These are phyloP conservation scores for Aspergillus hortae DNA, from an alignment of 2,329 filamentous ascomycete species.

Conservation along the genomic window DNA sequence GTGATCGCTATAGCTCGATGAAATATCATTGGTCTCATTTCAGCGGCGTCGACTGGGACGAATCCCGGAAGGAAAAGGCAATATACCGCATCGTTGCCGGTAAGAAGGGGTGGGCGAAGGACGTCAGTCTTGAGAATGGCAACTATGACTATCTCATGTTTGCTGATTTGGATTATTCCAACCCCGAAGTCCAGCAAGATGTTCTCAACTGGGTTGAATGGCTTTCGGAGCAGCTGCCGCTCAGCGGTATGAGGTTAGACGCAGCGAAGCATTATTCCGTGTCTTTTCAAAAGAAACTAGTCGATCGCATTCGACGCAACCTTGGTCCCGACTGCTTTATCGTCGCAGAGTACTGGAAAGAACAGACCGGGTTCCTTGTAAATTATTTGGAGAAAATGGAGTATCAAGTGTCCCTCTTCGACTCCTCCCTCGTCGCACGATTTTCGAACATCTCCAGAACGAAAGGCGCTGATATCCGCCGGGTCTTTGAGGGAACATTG, in stretches of 20 bases:
- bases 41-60: conserved; percentile 64
- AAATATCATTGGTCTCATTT: conserved; percentile 68
- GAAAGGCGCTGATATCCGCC: conserved; percentile 58
- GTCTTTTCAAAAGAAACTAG: conserved; percentile 64
- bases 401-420: conserved; percentile 60
- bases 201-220: conserved; percentile 66
- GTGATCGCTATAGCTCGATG: conserved; percentile 56
- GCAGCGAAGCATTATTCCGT: conserved; percentile 70
- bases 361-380: conserved; percentile 53
- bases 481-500: conserved; percentile 60
- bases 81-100: conserved; percentile 64
- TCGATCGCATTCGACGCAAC: conserved; percentile 52
- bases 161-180: conserved; percentile 63
- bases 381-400: conserved; percentile 58
- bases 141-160: conserved; percentile 72
- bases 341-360: conserved; percentile 68
- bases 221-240: conserved; percentile 58
- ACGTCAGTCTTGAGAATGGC: conserved; percentile 61
- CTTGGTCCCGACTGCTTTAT: conserved; percentile 58
- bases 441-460: conserved; percentile 60
- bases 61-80: conserved; percentile 53
- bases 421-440: conserved; percentile 66
- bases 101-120: conserved; percentile 61
- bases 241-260: conserved; percentile 67
- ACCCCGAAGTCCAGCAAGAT: conserved; percentile 62